phyloP scores from a whole-genome alignment of 2,329 filamentous ascomycete species.

The Lachnellula subtilissima region DNA sequence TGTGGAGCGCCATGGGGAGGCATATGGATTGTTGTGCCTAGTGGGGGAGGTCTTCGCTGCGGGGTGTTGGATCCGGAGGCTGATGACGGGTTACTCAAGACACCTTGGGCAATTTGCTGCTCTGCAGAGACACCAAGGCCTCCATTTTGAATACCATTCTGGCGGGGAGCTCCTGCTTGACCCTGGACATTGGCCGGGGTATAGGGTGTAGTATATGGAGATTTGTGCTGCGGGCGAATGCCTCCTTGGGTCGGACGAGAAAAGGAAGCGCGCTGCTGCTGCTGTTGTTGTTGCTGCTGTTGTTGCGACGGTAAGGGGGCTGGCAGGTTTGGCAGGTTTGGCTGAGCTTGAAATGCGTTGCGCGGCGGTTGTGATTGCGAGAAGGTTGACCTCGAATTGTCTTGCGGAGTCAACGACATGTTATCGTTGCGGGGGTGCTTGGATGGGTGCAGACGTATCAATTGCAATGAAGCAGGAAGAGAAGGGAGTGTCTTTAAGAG shows the following conservation, averaged over 20 bases:
- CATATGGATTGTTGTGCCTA: conserved; percentile 31
- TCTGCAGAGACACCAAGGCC: conserved; percentile 27
- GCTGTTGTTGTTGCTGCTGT: conserved; percentile 14
- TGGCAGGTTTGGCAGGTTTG: conserved; percentile 20
- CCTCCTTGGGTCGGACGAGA: conserved; percentile 22
- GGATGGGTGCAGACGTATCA: conserved; percentile 15
- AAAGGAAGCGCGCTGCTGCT: conserved; percentile 16
- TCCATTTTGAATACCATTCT: conserved; percentile 20
- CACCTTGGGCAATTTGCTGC: conserved; percentile 32
- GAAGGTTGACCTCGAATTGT: conserved; percentile 23
- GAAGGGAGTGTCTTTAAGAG: too few relatives aligned
- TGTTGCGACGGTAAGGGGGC: conserved; percentile 25
- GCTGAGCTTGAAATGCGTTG: conserved; percentile 25
- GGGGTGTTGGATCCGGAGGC: conserved; percentile 24
- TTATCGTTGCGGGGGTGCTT: conserved; percentile 5
- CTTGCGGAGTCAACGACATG: conserved; percentile 30
- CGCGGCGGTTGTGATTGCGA: conserved; percentile 13
- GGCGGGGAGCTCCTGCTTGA: conserved; percentile 14
- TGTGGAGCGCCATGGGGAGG: conserved; percentile 24
- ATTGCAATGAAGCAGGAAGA: neutral
- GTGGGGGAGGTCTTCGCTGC: conserved; percentile 29
- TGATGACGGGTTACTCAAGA: conserved; percentile 26
- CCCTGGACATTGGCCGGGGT: conserved; percentile 22
- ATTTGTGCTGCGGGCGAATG: conserved; percentile 28
- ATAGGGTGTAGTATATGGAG: conserved; percentile 29